Evolutionary conservation across 495 filamentous ascomycete genomes (phyloP), one percentile per base, ranked within the genome.

Genomic region (Arthonia radiata): DNA sequence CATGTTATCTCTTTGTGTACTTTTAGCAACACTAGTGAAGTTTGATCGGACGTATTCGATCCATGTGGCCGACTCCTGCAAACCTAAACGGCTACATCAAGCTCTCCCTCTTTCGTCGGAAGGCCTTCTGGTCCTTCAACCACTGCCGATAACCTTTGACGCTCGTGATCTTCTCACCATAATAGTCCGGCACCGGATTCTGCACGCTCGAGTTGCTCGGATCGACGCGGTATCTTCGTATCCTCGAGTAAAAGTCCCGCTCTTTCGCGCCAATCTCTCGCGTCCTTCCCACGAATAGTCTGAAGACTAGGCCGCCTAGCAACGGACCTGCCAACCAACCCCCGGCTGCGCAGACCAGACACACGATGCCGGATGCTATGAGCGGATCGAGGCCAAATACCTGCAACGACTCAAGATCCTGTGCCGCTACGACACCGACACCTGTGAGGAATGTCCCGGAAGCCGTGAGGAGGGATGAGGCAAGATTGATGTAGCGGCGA

Each of bases 61-160:
- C n/a, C n/a, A n/a, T n/a, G n/a, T n/a, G n/a, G n/a, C n/a, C n/a
- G n/a, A n/a, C n/a, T n/a, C n/a, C n/a, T n/a, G n/a, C n/a, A n/a
- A n/a, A n/a, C n/a, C n/a, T n/a, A n/a, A n/a, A n/a, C n/a, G n/a
- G n/a, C n/a, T n/a, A 22, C 19, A 64, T 55, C 36, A 63, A 76
- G 35, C 52, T 68, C 26, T 64, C 61, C 40, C 75, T 69, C 62
- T 92, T 93, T 52, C 71, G 67, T 53, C 90, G 91, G 49, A 86
- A 97, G n/a, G 81, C 80, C 25, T 82, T 50, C 57, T 94, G 89
- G 46, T 97, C 86, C 57, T 83, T 92, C 43, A 97, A 50, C 86
- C 86, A 97, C 46, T 74, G 69, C 37, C 89, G 52, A 41, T 93
- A 97, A 26, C 74, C 81, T 31, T 65, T 62, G 19, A 97, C 77